Evolutionary conservation across 1,139 yeast species (phyloP).

Genomic region (Taiozyma onychis): DNA sequence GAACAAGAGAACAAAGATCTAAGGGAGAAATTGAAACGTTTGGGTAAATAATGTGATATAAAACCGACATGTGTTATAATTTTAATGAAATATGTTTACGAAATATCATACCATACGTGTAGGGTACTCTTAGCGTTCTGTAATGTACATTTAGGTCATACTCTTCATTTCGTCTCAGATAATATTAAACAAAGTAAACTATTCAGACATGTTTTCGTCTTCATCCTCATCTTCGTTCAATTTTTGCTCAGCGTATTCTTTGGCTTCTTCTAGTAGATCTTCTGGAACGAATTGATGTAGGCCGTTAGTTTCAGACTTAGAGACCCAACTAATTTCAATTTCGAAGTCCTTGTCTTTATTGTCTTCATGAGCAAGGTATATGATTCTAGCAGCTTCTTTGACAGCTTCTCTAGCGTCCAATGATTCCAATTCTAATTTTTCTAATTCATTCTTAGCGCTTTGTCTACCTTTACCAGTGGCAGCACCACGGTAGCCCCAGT

Average conservation of each 20-base stretch:
- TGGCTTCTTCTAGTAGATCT: constrained; percentile 75
- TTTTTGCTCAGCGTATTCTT: constrained; percentile 73
- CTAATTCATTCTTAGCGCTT: constrained; percentile 91
- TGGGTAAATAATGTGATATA: neutral
- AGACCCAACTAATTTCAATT: constrained; percentile 88
- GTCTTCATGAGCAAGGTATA: constrained; percentile 93
- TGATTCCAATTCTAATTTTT: constrained; percentile 72
- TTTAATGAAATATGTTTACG: neutral
- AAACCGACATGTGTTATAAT: neutral
- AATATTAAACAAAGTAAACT: neutral
- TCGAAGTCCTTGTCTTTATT: constrained; percentile 97
- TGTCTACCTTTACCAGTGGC: constrained; percentile 99
- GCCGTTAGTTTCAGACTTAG: constrained; percentile 73
- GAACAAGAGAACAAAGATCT: constrained; percentile 49
- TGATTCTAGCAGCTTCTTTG: constrained; percentile 89
- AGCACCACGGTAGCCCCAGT: constrained; percentile 97
- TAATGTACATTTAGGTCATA: neutral
- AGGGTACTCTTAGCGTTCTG: neutral
- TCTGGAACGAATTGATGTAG: constrained; percentile 74
- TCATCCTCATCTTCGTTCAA: constrained; percentile 68
- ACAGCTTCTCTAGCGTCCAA: constrained; percentile 78
- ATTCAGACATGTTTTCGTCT: constrained; percentile 29
- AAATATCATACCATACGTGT: neutral
- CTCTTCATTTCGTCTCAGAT: neutral
- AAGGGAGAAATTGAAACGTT: constrained; percentile 25